Percentiles rank a stretch among this genome's conserved stretches.
Evolutionary conservation across 2,329 filamentous ascomycete species (phyloP).

Genomic region (Xylaria sp.): DNA sequence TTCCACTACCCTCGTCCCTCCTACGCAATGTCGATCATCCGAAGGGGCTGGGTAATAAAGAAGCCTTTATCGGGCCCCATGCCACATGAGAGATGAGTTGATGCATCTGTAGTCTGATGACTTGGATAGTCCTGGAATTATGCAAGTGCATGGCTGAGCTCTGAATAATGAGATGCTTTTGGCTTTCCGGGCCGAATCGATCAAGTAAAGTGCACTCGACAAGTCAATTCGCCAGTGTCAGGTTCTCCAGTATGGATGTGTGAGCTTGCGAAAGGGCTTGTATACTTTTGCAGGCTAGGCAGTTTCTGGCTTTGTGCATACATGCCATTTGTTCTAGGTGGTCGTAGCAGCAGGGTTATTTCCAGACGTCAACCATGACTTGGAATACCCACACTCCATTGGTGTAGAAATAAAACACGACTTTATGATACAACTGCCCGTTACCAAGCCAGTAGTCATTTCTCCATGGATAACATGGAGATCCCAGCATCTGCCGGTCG

Average conservation of each 20-base stretch:
- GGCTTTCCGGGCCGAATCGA: not conserved
- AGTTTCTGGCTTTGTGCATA: too few species aligned
- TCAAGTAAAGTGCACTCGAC: not conserved
- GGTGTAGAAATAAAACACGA: not conserved
- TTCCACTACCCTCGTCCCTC: not conserved
- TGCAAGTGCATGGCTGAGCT: not conserved
- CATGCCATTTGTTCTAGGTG: too few species aligned
- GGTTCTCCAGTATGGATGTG: too few species aligned
- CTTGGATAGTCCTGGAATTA: not conserved
- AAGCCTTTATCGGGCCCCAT: not conserved
- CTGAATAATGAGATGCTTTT: not conserved
- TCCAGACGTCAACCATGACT: not conserved
- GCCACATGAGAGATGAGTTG: not conserved
- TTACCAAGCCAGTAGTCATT: not conserved
- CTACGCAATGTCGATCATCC: not conserved
- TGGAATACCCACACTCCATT: not conserved
- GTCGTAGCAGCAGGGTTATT: too few species aligned
- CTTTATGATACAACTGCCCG: not conserved
- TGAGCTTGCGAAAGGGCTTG: too few species aligned
- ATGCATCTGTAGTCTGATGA: not conserved
- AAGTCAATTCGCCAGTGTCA: not conserved
- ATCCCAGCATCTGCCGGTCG: constrained; percentile 16
- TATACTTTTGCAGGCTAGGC: too few species aligned
- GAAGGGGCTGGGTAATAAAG: not conserved
- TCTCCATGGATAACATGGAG: not conserved